Evolutionary conservation across 768 basidiomycete species (phyloP), one percentile per base, ranked within the genome.

Genomic region (Multifurca ochricompacta): DNA sequence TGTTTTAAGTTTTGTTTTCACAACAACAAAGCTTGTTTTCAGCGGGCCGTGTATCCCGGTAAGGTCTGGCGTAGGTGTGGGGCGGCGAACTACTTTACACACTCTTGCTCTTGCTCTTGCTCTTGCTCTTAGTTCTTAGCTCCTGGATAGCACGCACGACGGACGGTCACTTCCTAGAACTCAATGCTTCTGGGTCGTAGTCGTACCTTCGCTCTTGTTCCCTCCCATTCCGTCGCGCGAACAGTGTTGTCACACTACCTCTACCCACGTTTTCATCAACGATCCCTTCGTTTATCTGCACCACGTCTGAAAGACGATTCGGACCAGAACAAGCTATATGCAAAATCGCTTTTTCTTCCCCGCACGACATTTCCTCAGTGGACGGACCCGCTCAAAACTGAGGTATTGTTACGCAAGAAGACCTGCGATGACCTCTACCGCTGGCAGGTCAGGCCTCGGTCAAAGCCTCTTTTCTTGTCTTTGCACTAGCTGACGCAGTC

Each of bases 361-460:
- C 85, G 82, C 62, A 93, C 95, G 0, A 59, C 73, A 0, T 91
- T 97, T 65, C 82, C 89, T 2, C 73, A 91, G 44, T 79, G 86
- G 71, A 72, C 77, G 2, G 78, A 90, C 60, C 77, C 83, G 1
- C 71, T 73, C n/a, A 78, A 77, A 56, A 75, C 78, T 36, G 87
- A 90, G 60, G 68, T 70, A 8, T 71, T 70, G 18, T 83, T 81
- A 60, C 75, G 79, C 54, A 68, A 70, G 48, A 75, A 79, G 60
- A 89, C 87, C 3, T 83, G 84, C 34, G 82, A 85, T 27, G 76
- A 77, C 4, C 72, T 97, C 10, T 97, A 98, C 66, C 63, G 67
- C 42, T 85, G 83, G 85, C 87, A 89, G 80, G 86, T 85, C 52
- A 60, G 70, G 76, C 70, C 48, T 48, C 63, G 54, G 35, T 47